These are phyloP conservation scores for Aureobasidium lini DNA, from an alignment of 2,329 filamentous ascomycete species.

Conservation along the genomic window DNA sequence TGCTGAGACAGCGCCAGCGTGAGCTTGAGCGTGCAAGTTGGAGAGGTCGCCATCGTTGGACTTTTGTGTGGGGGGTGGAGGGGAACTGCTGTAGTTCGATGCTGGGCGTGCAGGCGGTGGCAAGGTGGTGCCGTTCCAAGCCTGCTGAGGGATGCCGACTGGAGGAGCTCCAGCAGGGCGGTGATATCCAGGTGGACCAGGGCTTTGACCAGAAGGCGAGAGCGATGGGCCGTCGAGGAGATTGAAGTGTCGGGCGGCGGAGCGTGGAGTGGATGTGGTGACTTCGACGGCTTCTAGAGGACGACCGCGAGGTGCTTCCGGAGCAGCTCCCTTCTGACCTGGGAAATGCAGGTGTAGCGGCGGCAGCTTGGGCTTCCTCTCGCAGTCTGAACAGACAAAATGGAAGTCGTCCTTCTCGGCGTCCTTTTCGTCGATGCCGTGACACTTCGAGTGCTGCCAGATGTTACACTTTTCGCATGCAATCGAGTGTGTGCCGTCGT, in stretches of 20 bases:
- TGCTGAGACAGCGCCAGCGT: conserved; percentile 24
- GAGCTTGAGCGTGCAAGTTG: conserved; percentile 26
- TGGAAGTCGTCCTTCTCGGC: conserved; percentile 82
- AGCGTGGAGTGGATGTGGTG: conserved; percentile 16
- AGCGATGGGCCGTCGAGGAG: conserved; percentile 30
- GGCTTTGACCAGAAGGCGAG: conserved; percentile 37
- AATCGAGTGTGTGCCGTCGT: conserved; percentile 89
- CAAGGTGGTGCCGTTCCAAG: conserved; percentile 23
- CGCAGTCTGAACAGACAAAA: conserved; percentile 76
- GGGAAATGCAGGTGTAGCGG: conserved; percentile 46
- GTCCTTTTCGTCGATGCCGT: conserved; percentile 68
- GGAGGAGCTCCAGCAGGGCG: conserved; percentile 15
- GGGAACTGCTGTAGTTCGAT: conserved; percentile 19
- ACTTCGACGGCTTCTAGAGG: conserved; percentile 17
- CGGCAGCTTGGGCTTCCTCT: conserved; percentile 57
- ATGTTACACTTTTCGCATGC: conserved; percentile 90
- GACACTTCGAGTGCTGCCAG: conserved; percentile 94
- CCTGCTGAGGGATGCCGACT: conserved; percentile 21
- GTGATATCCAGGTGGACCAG: conserved; percentile 33
- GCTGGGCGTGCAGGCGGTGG: conserved; percentile 19
- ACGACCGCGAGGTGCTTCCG: conserved; percentile 19
- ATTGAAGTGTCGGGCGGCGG: conserved; percentile 14
- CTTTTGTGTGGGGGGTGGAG: conserved; percentile 14
- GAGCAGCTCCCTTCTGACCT: conserved; percentile 3
- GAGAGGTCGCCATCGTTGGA: conserved; percentile 19